Base-by-base conservation (phyloP, 768 basidiomycete genomes). In the Polyporus arcularius region DNA sequence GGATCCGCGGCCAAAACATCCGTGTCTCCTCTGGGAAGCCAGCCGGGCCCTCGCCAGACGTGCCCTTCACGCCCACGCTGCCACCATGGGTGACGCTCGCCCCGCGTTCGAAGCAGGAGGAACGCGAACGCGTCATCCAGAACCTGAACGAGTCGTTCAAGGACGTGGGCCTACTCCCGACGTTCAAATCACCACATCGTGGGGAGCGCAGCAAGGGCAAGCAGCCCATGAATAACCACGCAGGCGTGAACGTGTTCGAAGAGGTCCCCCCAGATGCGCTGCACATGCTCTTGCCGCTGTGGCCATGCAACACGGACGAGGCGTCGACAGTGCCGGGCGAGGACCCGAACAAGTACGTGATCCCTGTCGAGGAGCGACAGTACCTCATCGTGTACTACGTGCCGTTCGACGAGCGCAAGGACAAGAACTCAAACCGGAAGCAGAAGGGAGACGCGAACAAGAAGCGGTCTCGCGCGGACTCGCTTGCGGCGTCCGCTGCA, bases 211-310 rank as follows among this genome's bases (percentile, higher is more conserved):
- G 64, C 45, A 67, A 64, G 43, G 67, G 66, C 50, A 65, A 60
- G 50, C 65, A 57, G 52, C 64, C 64, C 39, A 55, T 57, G 26
- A 69, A 62, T 57, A 61, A 61, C 55, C 46, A 47, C 28, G 53
- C 59, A 16, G 54, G 56, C 51, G 52, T 64, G 14, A 67, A 65
- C 45, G 67, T 72, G 45, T 70, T 72, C 62, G 69, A 67, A 50
- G 59, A 83, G 38, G 79, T 93, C 40, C 87, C 88, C 0, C 73
- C 81, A 5, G 89, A 92, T 14, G 83, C 84, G 26, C 76, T 92
- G 53, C 91, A 88, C 71, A 93, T 94, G 92, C 80, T 92, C 28
- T 78, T 94, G 16, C 92, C 92, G 15, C 78, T 94, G n/a, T 94
- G 91, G 90, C 85, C 88, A 9, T 82, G 86, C 16, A 87, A 89